Base-by-base conservation (phyloP, 176 grass and related monocot species). In the Coix lacrymajobi region DNA sequence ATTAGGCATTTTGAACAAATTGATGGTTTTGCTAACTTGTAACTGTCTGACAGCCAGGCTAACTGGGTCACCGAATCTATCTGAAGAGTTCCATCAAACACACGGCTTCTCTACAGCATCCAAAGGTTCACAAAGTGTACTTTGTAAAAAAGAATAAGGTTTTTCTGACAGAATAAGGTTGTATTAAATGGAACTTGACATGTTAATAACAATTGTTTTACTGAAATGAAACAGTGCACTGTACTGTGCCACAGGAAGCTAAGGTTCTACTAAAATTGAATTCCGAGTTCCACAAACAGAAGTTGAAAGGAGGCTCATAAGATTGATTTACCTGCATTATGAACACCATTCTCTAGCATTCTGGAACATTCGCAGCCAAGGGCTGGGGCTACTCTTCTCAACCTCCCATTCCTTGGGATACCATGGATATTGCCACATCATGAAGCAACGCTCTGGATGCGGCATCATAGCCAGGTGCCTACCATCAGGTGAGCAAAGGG, bases 401-500 rank as follows among this genome's bases (percentile, higher is more conserved):
- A 94, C 78, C 46, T 83, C 76, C 96, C 96, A 96, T 31, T 96
- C 89, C 66, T 95, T 96, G 3, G 93, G 96, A 80, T 92, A 94
- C 96, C 93, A 99, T 56, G 91, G 93, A 78, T 89, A 96, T 72
- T 99, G 93, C 96, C 96, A 94, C 93, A 99, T 99, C 96, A 99
- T 94, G 75, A 96, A 99, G 79, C 89, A 96, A 67, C 93, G 87
- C 64, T 99, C 93, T 1, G 96, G 96, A 75, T 99, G 96, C 7
- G 96, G 96, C 93, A 99, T 96, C 96, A 99, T 88, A 43, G 93
- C 93, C 11, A 99, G 87, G 71, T 99, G 93, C 39, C 96, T 87
- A 58, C 96, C 96, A 89, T 99, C 81, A 16, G 93, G 89, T 40
- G 96, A 96, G 83, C 96, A 92, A 66, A 98, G 86, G 8, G 92